Percentiles rank a stretch among this genome's conserved stretches.
These are phyloP conservation scores for Leptomonas pyrrhocoris DNA, from an alignment of 208 protist species.

Conservation along the genomic window DNA sequence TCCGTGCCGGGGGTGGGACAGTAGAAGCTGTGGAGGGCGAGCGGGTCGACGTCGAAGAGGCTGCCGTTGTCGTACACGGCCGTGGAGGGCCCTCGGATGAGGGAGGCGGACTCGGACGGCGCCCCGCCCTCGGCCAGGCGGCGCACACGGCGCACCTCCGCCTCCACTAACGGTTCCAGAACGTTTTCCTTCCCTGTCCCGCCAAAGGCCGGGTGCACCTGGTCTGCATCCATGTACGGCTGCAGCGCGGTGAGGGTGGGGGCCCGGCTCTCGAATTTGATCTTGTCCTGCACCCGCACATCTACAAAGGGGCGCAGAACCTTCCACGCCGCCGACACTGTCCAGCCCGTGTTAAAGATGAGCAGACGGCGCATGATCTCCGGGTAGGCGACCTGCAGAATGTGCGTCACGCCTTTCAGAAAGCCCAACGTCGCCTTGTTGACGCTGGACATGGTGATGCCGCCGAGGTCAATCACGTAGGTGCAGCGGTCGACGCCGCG, in stretches of 20 bases:
- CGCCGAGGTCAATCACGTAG: conserved; percentile 76
- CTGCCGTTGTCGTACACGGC: conserved; percentile 7
- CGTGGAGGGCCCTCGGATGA: not conserved
- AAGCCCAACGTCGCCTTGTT: conserved; percentile 58
- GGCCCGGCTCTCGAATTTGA: conserved; percentile 62
- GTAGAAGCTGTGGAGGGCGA: conserved; percentile 27
- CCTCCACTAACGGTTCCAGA: conserved; percentile 37
- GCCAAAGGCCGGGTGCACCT: conserved; percentile 59
- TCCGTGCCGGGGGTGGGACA: conserved; percentile 8
- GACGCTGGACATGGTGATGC: conserved; percentile 65
- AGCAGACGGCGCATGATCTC: conserved; percentile 78
- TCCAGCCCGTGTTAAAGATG: conserved; percentile 84
- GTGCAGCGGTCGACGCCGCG: conserved; percentile 62
- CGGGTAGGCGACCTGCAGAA: conserved; percentile 83
- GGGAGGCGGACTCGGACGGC: not conserved
- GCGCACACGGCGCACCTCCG: conserved; percentile 39
- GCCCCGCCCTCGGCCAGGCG: not conserved
- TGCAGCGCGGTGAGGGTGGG: conserved; percentile 45
- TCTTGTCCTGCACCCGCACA: conserved; percentile 76
- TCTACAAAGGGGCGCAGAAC: conserved; percentile 73
- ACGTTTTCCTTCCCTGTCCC: conserved; percentile 42
- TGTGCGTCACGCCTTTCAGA: conserved; percentile 47
- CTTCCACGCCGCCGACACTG: conserved; percentile 80
- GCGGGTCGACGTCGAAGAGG: conserved; percentile 14
- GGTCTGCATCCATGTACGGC: conserved; percentile 49